Base-by-base conservation (phyloP, 2,329 filamentous ascomycete species). In the Lasiodiplodia gonubiensis region DNA sequence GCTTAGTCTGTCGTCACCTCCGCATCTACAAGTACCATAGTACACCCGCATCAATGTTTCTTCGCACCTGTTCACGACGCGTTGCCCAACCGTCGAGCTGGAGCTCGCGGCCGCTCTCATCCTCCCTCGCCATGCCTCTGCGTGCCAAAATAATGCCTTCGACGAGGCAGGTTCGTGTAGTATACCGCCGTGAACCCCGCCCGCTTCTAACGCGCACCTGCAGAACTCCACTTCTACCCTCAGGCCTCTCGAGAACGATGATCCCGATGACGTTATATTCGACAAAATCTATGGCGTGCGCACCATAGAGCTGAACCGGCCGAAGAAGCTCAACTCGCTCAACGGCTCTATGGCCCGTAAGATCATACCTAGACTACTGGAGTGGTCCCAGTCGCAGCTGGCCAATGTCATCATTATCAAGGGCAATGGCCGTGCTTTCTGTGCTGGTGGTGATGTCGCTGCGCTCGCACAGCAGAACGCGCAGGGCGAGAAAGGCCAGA, bases 301-400 rank as follows among this genome's bases (percentile, higher is more conserved):
- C 70, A 93, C 91, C 72, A 90, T 99, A 76, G 91, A 97, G 82
- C 91, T 99, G 72, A 99, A 99, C 84, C 90, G 95, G 68, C 95
- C 94, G 6, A 86, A 87, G 76, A 97, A 97, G 83, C 86, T 93
- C 78, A 98, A 99, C 81, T 91, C 94, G 30, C 88, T 99, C 72
- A 94, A 96, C 79, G 92, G 86, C 64, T 97, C 94, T 68, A 99
- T 99, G 96, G 92, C 91, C 70, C 88, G 92, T 74, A 98, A 99
- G 83, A 98, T 99, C 73, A 84, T 93, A 55, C 94, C 94, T 25
- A 88, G 95, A 67, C 80, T 99, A 76, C 85, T 92, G 75, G 94
- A 98, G 84, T 99, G 94, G 94, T 89, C 92, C 75, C 95, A 96
- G 81, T 98, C 94, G 33, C 90, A 97, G 76, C 85, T 99, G 82